Percentiles rank a stretch among this genome's conserved stretches.
phyloP scores from a whole-genome alignment of 2,329 filamentous ascomycete species.

The Golovinomyces cichoracearum region DNA sequence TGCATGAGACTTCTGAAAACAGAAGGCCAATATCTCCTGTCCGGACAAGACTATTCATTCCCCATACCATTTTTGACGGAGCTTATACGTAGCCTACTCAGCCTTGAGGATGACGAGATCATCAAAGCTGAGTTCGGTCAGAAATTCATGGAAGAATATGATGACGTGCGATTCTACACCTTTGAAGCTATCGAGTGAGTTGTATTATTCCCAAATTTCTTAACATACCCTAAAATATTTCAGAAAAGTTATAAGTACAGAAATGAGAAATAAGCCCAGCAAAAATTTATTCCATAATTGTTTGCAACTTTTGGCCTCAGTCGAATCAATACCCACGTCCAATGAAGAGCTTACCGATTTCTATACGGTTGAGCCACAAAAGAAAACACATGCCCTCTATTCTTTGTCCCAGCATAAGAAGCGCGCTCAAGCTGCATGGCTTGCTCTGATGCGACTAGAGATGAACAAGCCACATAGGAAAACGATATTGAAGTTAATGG shows the following conservation, averaged over 20 bases:
- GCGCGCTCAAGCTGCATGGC: constrained; percentile 65
- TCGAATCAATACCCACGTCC: constrained; percentile 45
- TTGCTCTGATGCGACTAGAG: constrained; percentile 43
- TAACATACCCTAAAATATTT: constrained; percentile 3
- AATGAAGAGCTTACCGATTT: constrained; percentile 42
- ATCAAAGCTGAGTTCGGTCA: constrained; percentile 48
- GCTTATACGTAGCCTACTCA: constrained; percentile 36
- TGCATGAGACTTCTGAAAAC: constrained; percentile 66
- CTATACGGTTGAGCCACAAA: constrained; percentile 36
- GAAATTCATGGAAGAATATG: constrained; percentile 53
- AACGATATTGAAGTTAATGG: constrained; percentile 46
- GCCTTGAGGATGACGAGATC: constrained; percentile 27
- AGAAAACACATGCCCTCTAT: constrained; percentile 38
- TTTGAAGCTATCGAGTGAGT: constrained; percentile 48
- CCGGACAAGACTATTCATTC: constrained; percentile 39
- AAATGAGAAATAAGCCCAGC: constrained; percentile 9
- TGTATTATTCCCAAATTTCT: neutral
- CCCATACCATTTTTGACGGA: constrained; percentile 38
- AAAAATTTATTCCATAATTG: constrained; percentile 25
- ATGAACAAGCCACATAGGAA: constrained; percentile 55
- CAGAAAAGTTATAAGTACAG: constrained; percentile 16
- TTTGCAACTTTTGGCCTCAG: constrained; percentile 34
- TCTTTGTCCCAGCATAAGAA: constrained; percentile 48
- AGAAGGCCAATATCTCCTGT: constrained; percentile 38
- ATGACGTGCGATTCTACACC: constrained; percentile 66